A percentile compares a stretch with the other conserved stretches of the same genome.
phyloP scores from a whole-genome alignment of 2,329 filamentous ascomycete species.

The Ilyonectria mors-panacis region DNA sequence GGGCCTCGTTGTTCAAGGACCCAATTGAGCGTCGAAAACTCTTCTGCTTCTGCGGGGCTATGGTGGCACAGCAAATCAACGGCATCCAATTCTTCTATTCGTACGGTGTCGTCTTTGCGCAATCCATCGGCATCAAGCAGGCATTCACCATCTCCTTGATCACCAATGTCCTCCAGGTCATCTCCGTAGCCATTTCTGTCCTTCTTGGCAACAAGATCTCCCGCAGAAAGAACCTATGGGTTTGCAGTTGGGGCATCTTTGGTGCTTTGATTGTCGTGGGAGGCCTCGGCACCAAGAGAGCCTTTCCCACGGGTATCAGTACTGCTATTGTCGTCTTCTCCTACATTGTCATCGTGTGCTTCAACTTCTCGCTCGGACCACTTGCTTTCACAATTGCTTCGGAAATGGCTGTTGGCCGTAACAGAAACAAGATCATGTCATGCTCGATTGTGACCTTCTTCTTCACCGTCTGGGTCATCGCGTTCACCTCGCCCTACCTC shows the following conservation, averaged over 20 bases:
- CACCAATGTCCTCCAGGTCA: conserved; percentile 55
- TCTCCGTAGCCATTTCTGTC: conserved; percentile 53
- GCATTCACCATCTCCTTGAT: conserved; percentile 56
- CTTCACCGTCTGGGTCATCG: conserved; percentile 50
- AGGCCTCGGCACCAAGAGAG: conserved; percentile 32
- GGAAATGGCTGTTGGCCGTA: conserved; percentile 60
- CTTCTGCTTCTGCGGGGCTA: conserved; percentile 56
- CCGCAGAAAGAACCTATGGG: conserved; percentile 52
- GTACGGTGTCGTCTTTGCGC: conserved; percentile 56
- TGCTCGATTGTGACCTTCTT: conserved; percentile 58
- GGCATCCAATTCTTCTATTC: conserved; percentile 45
- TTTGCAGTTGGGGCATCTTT: conserved; percentile 51
- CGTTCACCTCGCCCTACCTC: conserved; percentile 53
- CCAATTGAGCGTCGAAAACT: conserved; percentile 60
- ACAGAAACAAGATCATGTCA: conserved; percentile 62
- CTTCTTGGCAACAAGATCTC: conserved; percentile 54
- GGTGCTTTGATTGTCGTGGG: conserved; percentile 49
- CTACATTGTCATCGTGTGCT: conserved; percentile 53
- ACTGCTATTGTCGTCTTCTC: conserved; percentile 43
- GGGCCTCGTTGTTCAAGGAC: conserved; percentile 55
- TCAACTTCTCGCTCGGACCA: conserved; percentile 59
- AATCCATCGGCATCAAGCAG: conserved; percentile 54
- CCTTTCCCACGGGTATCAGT: conserved; percentile 21
- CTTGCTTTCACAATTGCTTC: conserved; percentile 56
- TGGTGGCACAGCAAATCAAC: conserved; percentile 55